A percentile compares a stretch with the other conserved stretches of the same genome.
Conservation (phyloP, 1,284 basidiomycete genomes). For the Cryptococcus sp. region DNA sequence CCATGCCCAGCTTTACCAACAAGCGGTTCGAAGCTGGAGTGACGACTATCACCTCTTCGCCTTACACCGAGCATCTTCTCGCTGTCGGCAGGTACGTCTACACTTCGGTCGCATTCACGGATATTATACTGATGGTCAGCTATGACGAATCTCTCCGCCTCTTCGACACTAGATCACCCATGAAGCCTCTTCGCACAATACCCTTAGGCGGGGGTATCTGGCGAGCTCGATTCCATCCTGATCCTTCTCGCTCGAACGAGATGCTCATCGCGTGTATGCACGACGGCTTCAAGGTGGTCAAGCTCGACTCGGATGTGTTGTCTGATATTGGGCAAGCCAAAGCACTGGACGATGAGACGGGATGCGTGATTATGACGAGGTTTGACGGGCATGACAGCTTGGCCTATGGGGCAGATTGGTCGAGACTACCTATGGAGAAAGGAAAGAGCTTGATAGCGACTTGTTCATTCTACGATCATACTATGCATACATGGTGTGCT, state of each 20-base stretch:
- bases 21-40: slow-evolving; percentile 90
- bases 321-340: not conserved
- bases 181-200: slow-evolving; percentile 56
- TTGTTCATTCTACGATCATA: slow-evolving; percentile 95
- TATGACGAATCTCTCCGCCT: slow-evolving; percentile 79
- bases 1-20: slow-evolving; percentile 63
- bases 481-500: slow-evolving; percentile 72
- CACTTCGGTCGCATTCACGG: not conserved
- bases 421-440: slow-evolving; percentile 47
- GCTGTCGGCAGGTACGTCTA: slow-evolving; percentile 80
- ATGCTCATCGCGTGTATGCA: slow-evolving; percentile 94
- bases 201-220: slow-evolving; percentile 88
- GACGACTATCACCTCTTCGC: slow-evolving; percentile 82
- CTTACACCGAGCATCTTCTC: slow-evolving; percentile 69
- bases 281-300: slow-evolving; percentile 83
- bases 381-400: slow-evolving; percentile 77
- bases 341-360: slow-evolving; percentile 10
- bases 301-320: slow-evolving; percentile 39
- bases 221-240: slow-evolving; percentile 94
- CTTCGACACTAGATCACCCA: slow-evolving; percentile 73
- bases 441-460: slow-evolving; percentile 64
- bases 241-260: slow-evolving; percentile 55
- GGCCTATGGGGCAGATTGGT: slow-evolving; percentile 96
- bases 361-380: slow-evolving; percentile 50
- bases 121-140: slow-evolving; percentile 48